Percentiles rank a stretch among this genome's conserved stretches.
phyloP scores from a whole-genome alignment of 1,284 basidiomycete species.

The Tilletia indica region DNA sequence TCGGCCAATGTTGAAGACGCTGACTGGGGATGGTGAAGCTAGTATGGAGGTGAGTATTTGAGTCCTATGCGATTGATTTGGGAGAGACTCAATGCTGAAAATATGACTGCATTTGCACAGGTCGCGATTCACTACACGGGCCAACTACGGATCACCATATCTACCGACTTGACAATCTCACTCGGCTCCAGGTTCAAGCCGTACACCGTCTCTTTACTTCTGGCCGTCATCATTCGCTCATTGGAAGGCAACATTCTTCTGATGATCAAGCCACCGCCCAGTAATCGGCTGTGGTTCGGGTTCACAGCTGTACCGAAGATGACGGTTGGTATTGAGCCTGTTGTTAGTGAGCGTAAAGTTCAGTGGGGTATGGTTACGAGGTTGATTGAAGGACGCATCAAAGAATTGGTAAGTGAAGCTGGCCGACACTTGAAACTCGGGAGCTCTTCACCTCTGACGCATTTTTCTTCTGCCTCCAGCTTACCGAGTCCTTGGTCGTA shows the following conservation, averaged over 20 bases:
- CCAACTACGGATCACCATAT: slow-evolving; percentile 81
- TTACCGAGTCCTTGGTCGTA: slow-evolving; percentile 85
- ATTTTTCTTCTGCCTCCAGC: slow-evolving; percentile 60
- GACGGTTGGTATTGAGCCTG: slow-evolving; percentile 83
- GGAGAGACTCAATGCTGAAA: not conserved
- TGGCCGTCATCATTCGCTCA: slow-evolving; percentile 79
- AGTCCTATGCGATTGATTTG: too few species aligned
- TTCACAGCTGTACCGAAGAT: slow-evolving; percentile 90
- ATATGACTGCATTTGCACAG: slow-evolving; percentile 10
- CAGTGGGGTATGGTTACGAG: slow-evolving; percentile 88
- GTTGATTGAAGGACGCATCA: slow-evolving; percentile 81
- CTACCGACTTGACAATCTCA: slow-evolving; percentile 81
- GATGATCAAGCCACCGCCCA: slow-evolving; percentile 91
- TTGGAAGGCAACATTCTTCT: slow-evolving; percentile 86
- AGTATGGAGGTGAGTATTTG: slow-evolving; percentile 67
- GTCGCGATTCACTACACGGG: slow-evolving; percentile 79
- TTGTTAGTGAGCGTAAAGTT: slow-evolving; percentile 84
- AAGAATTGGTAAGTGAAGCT: slow-evolving; percentile 73
- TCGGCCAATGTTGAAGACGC: slow-evolving; percentile 94
- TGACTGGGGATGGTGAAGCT: slow-evolving; percentile 87
- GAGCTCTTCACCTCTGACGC: too few species aligned
- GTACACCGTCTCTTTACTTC: slow-evolving; percentile 81
- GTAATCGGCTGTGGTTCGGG: slow-evolving; percentile 93
- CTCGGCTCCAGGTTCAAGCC: slow-evolving; percentile 72
- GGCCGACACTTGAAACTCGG: not conserved